Conservation (phyloP, 2,329 filamentous ascomycete genomes). For the Xylaria arbuscula region DNA sequence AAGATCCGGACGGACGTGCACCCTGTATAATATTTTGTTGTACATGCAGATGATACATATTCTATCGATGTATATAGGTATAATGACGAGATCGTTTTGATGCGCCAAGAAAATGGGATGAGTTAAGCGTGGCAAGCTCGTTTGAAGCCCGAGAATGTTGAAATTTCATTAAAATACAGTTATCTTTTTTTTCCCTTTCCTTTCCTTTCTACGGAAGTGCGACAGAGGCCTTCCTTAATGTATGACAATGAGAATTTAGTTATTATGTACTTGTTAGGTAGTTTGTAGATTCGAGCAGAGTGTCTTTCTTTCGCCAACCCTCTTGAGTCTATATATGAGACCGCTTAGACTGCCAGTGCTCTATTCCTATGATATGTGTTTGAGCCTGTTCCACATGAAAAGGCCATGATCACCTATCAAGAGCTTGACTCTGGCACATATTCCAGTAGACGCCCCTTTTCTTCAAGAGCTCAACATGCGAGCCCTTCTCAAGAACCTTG, state of each 20-base stretch:
- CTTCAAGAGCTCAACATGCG: conserved; percentile 62
- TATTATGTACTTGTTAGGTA: not conserved
- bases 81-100: not conserved
- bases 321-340: not conserved
- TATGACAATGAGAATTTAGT: conserved; percentile 6
- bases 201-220: not conserved
- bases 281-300: conserved; percentile 1
- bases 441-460: conserved; percentile 67
- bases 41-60: not conserved
- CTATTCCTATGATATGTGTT: not conserved
- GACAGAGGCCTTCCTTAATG: not conserved
- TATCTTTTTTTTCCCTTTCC: not conserved
- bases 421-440: conserved; percentile 70
- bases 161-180: conserved; percentile 21
- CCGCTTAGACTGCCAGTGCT: not conserved
- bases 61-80: not conserved
- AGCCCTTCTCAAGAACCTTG: conserved; percentile 66
- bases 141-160: not conserved
- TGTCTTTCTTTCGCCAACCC: conserved; percentile 1
- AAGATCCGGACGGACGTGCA: not conserved
- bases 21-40: not conserved
- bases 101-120: not conserved
- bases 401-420: conserved; percentile 57
- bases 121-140: not conserved
- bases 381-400: not conserved